These are phyloP conservation scores for Zoysia pacifica DNA, from an alignment of 176 grass and related monocot genomes.

Conservation along the genomic window DNA sequence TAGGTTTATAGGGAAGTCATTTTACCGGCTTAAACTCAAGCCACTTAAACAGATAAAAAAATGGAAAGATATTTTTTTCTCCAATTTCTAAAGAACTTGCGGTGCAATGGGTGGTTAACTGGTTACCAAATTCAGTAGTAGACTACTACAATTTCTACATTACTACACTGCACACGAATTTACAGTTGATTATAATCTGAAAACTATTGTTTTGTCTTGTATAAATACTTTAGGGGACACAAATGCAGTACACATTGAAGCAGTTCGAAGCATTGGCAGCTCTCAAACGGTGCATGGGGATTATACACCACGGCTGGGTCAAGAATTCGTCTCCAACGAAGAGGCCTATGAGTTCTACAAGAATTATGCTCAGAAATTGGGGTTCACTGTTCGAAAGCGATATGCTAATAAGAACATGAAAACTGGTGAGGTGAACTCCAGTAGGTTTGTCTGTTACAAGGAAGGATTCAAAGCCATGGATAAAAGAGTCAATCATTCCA, in stretches of 20 bases:
- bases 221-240: conserved; percentile 8
- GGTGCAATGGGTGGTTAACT: too few relatives aligned
- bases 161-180: neutral
- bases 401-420: conserved; percentile 62
- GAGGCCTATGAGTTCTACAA: conserved; percentile 61
- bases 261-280: neutral
- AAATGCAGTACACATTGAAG: conserved; percentile 10
- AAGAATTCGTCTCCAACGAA: conserved; percentile 52
- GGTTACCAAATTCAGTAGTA: neutral
- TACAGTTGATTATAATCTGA: neutral
- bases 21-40: neutral
- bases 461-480: conserved; percentile 61
- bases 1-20: neutral
- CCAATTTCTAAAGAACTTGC: neutral
- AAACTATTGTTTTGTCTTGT: neutral
- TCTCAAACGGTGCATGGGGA: neutral
- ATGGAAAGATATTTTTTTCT: neutral
- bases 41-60: neutral
- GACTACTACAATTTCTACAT: neutral
- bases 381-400: conserved; percentile 51
- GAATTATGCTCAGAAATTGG: conserved; percentile 53
- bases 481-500: conserved; percentile 53
- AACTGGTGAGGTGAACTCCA: conserved; percentile 51
- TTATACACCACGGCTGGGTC: conserved; percentile 34
- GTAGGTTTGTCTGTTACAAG: conserved; percentile 55